Base-by-base conservation (phyloP, 129 eudicot species). In the Saussurea involucrata region DNA sequence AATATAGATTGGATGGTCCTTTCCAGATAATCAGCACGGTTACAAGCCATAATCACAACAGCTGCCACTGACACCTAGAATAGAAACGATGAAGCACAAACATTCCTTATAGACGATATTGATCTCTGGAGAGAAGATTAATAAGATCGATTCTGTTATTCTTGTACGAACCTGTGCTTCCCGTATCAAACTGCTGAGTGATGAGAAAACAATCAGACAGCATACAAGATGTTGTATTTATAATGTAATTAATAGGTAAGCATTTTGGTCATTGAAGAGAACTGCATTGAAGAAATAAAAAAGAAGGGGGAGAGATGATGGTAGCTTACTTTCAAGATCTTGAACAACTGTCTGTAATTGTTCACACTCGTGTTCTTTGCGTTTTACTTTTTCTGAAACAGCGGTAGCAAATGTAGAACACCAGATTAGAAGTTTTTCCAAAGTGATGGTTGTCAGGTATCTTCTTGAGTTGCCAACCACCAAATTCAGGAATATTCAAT, bases 11-110 rank as follows among this genome's bases (percentile, higher is more conserved):
- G 80, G 40, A 95, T 89, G 71, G 98, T 95, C 86, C 88, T 86
- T 81, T 89, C 98, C 65, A 95, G 84, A 81, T 95, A 95, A 84
- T 95, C 96, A 63, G 98, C 98, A 83, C 98, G 98, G 55, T 91
- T 95, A 74, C 98, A 95, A 75, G 98, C 98, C 98, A 95, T 95
- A 17, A 95, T 84, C 44, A 95, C 98, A 63, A 95, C 92, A 46
- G 98, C 98, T 73, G 98, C 97, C 74, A 95, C 92, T 81, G 97
- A 92, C 36, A 83, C 93, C 98, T 94, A 69, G 66, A 66, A 25
- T n/a, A n/a, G n/a, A n/a, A n/a, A n/a, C n/a, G n/a, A n/a, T n/a
- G n/a, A n/a, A n/a, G n/a, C n/a, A 44, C 63, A 40, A 46, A 8
- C 17, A 69, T 11, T 24, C 58, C 24, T 32, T 8, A 32, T 21